Percentiles rank a stretch among this genome's conserved stretches.
Conservation (phyloP, 2,329 filamentous ascomycete genomes). For the Didymella pinodella region DNA sequence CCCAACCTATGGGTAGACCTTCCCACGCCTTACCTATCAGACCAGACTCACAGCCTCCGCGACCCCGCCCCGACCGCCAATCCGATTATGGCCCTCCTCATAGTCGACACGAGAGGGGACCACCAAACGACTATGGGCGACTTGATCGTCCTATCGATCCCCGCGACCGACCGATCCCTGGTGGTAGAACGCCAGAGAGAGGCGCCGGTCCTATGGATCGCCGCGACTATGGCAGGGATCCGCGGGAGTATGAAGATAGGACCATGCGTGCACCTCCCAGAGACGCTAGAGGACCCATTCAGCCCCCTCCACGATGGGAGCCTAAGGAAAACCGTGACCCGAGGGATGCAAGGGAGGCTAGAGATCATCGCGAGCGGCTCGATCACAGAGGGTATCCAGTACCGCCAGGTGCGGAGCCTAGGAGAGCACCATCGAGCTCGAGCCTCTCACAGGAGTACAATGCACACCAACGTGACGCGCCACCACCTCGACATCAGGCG, state of each 20-base stretch:
- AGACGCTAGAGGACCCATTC: slow-evolving; percentile 36
- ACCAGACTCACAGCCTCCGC: slow-evolving; percentile 65
- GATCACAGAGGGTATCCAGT: slow-evolving; percentile 41
- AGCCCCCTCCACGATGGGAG: slow-evolving; percentile 37
- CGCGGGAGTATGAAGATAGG: slow-evolving; percentile 49
- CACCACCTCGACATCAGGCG: slow-evolving; percentile 27
- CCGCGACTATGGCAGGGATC: slow-evolving; percentile 44
- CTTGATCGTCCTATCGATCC: slow-evolving; percentile 54
- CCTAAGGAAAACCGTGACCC: slow-evolving; percentile 29
- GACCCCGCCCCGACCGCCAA: slow-evolving; percentile 45
- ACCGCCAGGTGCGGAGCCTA: slow-evolving; percentile 28
- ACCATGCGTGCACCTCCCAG: slow-evolving; percentile 44
- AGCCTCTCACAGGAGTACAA: slow-evolving; percentile 35
- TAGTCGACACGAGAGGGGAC: slow-evolving; percentile 47
- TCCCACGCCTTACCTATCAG: slow-evolving; percentile 62
- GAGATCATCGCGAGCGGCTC: slow-evolving; percentile 42
- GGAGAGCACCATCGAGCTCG: slow-evolving; percentile 36
- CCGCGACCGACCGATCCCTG: slow-evolving; percentile 45
- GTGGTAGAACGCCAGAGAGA: slow-evolving; percentile 50
- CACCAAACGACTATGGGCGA: slow-evolving; percentile 54
- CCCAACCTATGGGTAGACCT: slow-evolving; percentile 35
- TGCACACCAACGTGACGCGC: slow-evolving; percentile 39
- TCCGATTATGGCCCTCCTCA: slow-evolving; percentile 37
- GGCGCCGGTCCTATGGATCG: slow-evolving; percentile 35
- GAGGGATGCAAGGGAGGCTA: slow-evolving; percentile 39